Conservation (phyloP, 2,329 filamentous ascomycete genomes). For the Neofusicoccum sp. region DNA sequence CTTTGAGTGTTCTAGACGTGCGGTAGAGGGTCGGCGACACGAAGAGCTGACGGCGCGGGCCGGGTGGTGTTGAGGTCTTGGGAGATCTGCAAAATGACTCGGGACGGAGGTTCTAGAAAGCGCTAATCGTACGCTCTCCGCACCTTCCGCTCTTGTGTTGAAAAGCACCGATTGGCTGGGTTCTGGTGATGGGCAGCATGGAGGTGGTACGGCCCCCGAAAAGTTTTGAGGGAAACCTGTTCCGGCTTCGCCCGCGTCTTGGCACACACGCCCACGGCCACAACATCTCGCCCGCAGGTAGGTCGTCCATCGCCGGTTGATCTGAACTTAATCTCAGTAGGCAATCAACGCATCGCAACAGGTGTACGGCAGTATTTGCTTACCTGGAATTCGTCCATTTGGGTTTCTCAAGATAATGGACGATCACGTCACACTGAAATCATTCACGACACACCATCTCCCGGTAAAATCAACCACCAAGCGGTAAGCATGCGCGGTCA, state of each 20-base stretch:
- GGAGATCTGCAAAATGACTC: slow-evolving; percentile 8
- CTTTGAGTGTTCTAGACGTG: slow-evolving; percentile 8
- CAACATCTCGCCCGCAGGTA: background rate
- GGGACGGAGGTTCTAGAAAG: slow-evolving; percentile 2
- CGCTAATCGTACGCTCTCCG: background rate
- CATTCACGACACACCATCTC: too few species aligned
- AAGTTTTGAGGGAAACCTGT: background rate
- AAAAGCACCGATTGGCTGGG: background rate
- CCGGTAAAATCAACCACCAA: too few species aligned
- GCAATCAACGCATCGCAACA: too few species aligned
- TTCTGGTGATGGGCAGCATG: background rate
- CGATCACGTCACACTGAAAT: too few species aligned
- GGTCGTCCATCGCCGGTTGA: background rate
- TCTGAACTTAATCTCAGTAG: background rate
- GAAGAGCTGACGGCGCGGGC: background rate
- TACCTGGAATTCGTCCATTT: too few species aligned
- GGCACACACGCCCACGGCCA: background rate
- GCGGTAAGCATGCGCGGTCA: too few species aligned
- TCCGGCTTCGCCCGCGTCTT: background rate
- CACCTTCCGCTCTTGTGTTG: slow-evolving; percentile 7
- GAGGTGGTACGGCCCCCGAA: background rate
- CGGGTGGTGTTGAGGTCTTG: background rate
- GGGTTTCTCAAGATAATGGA: too few species aligned
- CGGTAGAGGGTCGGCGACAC: background rate
- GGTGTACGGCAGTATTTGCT: too few species aligned